phyloP scores from a whole-genome alignment of 1,139 yeast species.

The Magnusiomyces ingens region DNA sequence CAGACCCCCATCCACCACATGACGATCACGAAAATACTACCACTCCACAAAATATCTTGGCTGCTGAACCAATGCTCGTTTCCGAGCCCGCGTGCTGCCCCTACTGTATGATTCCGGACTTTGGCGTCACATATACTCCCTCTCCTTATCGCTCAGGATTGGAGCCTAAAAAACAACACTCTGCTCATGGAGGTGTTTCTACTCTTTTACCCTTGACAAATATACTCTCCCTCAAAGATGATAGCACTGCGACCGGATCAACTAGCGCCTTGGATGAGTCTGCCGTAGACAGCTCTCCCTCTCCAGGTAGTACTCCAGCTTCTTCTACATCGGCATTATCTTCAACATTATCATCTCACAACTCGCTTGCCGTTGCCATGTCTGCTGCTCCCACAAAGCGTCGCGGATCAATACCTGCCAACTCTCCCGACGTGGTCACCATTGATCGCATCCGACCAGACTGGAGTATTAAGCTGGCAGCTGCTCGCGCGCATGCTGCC shows the following conservation, averaged over 20 bases:
- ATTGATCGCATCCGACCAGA: slow-evolving; percentile 84
- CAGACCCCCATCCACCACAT: slow-evolving; percentile 94
- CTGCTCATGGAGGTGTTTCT: too few relatives aligned
- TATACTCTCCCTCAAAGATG: too few relatives aligned
- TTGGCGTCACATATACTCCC: slow-evolving; percentile 75
- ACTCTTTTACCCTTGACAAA: too few relatives aligned
- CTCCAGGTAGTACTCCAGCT: background rate
- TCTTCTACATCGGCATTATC: slow-evolving; percentile 2
- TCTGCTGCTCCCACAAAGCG: slow-evolving; percentile 4
- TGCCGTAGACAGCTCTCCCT: background rate
- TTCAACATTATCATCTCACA: slow-evolving; percentile 2
- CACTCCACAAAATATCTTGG: slow-evolving; percentile 10
- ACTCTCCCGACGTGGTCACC: slow-evolving; percentile 53
- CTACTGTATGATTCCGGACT: slow-evolving; percentile 81
- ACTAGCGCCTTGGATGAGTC: background rate
- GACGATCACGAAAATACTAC: slow-evolving; percentile 35
- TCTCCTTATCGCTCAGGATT: slow-evolving; percentile 40
- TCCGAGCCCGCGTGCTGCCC: slow-evolving; percentile 92
- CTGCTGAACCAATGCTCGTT: slow-evolving; percentile 40
- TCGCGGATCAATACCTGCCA: slow-evolving; percentile 26
- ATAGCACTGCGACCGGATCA: too few relatives aligned
- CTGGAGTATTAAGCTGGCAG: slow-evolving; percentile 70
- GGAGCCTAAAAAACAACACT: slow-evolving; percentile 4
- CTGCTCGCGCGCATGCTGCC: slow-evolving; percentile 72
- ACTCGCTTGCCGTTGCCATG: background rate